Evolutionary conservation across 768 basidiomycete genomes (phyloP).

Genomic region (Mycena galopus): DNA sequence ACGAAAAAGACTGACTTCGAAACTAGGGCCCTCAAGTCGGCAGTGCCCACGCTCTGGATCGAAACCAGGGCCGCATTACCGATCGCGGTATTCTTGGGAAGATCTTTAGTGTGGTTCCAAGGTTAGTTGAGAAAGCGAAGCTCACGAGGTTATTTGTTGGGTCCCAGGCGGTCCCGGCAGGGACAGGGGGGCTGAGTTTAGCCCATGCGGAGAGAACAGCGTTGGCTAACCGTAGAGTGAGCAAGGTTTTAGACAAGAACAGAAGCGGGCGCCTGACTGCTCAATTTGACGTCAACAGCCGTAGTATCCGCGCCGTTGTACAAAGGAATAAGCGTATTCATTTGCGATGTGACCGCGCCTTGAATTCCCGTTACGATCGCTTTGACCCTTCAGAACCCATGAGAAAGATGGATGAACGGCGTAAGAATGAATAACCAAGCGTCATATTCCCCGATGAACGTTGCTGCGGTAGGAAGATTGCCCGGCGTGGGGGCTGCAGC

Average conservation of each 20-base stretch:
- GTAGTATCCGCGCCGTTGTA: background rate
- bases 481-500: background rate
- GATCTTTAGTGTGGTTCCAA: too few species aligned
- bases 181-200: background rate
- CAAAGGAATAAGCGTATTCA: slow-evolving; percentile 13
- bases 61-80: too few species aligned
- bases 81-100: too few species aligned
- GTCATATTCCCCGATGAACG: background rate
- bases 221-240: slow-evolving; percentile 5
- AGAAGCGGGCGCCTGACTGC: background rate
- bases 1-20: too few species aligned
- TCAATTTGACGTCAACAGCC: slow-evolving; percentile 9
- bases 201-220: slow-evolving; percentile 8
- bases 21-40: too few species aligned
- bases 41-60: too few species aligned
- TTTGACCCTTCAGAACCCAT: slow-evolving; percentile 14
- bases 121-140: background rate
- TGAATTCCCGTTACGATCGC: background rate
- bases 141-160: slow-evolving; percentile 11
- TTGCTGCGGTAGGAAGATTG: background rate
- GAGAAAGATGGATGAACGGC: too few species aligned
- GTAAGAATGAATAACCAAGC: too few species aligned
- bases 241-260: background rate
- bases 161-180: background rate
- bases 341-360: background rate